phyloP scores from a whole-genome alignment of 768 basidiomycete species.

The Coprinellus micaceus region DNA sequence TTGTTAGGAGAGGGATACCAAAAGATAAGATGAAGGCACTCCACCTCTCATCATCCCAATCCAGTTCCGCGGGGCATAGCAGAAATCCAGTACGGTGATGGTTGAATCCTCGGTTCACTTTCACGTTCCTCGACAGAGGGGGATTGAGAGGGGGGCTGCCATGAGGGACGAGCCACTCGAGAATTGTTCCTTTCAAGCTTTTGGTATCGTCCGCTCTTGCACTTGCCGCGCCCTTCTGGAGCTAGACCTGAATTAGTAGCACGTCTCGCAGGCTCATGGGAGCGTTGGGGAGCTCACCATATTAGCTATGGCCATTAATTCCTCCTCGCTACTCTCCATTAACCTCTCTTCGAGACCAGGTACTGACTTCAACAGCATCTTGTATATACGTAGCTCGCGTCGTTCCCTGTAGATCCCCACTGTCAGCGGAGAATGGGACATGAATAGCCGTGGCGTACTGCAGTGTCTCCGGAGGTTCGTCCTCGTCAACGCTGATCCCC shows the following conservation, averaged over 20 bases:
- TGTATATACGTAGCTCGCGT: not conserved
- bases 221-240: constrained; percentile 11
- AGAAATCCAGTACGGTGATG: constrained; percentile 18
- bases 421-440: no score
- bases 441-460: no score
- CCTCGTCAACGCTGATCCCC: no score
- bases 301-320: not conserved
- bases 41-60: constrained; percentile 19
- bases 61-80: constrained; percentile 20
- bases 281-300: not conserved
- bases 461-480: no score
- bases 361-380: not conserved
- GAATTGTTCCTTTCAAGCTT: not conserved
- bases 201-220: constrained; percentile 11
- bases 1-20: not conserved
- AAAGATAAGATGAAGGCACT: not conserved
- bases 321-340: not conserved
- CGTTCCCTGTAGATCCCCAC: not conserved
- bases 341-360: not conserved
- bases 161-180: not conserved
- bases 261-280: no score
- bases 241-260: not conserved
- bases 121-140: constrained; percentile 14
- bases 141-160: constrained; percentile 7
- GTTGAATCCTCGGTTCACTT: constrained; percentile 13